Base-by-base conservation (phyloP, 148 eudicot species). In the Simmondsia chinensis region DNA sequence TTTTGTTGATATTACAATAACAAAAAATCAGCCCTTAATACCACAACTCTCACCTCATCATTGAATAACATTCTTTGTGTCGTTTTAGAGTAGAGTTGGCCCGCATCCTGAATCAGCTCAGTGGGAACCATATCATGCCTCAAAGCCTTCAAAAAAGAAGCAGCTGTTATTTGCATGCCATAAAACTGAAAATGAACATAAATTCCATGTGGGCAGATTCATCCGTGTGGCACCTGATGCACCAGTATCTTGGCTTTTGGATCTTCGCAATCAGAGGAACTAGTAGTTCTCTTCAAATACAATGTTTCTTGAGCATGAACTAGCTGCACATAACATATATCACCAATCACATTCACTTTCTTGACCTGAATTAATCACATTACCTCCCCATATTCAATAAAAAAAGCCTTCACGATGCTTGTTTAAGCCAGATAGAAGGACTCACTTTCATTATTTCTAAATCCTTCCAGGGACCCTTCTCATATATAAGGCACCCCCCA, bases 401-500 rank as follows among this genome's bases (percentile, higher is more conserved):
- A 27, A 26, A 24, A 50, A 46, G 34, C 9, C 21, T 22, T n/a
- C 43, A n/a, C 28, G 8, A 32, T 21, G 28, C 17, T 34, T 13
- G 16, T 18, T 36, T 3, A 48, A 20, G 5, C 20, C 12, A 54
- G 24, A 42, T 20, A 16, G 13, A 2, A 17, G n/a, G 37, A 17
- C 65, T 60, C 46, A 89, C 97, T 83, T 82, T 89, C 82, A 81
- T 89, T 56, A 89, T 53, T 34, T 79, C 82, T 57, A 78, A 76
- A 70, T 85, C 85, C 48, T 78, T 85, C 97, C 97, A 89, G 5
- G 97, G 97, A 37, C 97, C 97, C 68, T 76, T 89, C 53, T 79
- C 81, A 54, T 79, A 81, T 53, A 54, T 68, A 57, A 89, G 93
- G 59, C 97, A 89, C 23, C 97, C 95, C 60, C 87, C 97, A 32